Evolutionary conservation across 495 filamentous ascomycete genomes (phyloP).

Genomic region (Xylaria palmicola): DNA sequence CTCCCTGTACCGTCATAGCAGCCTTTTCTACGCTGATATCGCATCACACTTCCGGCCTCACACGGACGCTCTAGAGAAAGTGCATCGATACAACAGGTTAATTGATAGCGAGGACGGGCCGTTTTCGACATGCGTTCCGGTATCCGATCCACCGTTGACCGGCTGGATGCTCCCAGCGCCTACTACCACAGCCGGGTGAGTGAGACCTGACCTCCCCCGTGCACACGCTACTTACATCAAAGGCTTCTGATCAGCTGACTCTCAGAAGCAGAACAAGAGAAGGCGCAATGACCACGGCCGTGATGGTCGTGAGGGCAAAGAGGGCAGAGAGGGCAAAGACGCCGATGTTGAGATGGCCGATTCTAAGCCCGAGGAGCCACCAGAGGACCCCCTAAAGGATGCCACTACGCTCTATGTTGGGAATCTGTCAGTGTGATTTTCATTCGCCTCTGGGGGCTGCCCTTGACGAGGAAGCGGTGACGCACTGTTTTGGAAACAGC

Average conservation of each 20-base stretch:
- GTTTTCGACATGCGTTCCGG: slow-evolving; percentile 16
- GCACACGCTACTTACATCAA: background rate
- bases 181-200: slow-evolving; percentile 79
- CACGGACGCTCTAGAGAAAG: background rate
- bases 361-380: slow-evolving; percentile 51
- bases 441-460: background rate
- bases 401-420: slow-evolving; percentile 97
- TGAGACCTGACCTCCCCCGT: slow-evolving; percentile 16
- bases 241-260: background rate
- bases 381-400: slow-evolving; percentile 73
- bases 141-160: slow-evolving; percentile 68
- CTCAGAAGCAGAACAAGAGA: slow-evolving; percentile 54
- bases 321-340: slow-evolving; percentile 55
- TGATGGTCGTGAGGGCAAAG: slow-evolving; percentile 22
- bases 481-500: background rate
- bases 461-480: background rate
- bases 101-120: background rate
- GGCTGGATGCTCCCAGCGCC: slow-evolving; percentile 84
- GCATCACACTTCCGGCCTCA: background rate
- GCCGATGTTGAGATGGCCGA: slow-evolving; percentile 45
- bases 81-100: background rate
- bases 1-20: background rate
- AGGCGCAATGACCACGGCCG: slow-evolving; percentile 59
- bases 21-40: background rate
- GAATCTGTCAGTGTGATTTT: slow-evolving; percentile 69